Evolutionary conservation across 2,329 filamentous ascomycete species (phyloP).

Genomic region (Fusarium sp.): DNA sequence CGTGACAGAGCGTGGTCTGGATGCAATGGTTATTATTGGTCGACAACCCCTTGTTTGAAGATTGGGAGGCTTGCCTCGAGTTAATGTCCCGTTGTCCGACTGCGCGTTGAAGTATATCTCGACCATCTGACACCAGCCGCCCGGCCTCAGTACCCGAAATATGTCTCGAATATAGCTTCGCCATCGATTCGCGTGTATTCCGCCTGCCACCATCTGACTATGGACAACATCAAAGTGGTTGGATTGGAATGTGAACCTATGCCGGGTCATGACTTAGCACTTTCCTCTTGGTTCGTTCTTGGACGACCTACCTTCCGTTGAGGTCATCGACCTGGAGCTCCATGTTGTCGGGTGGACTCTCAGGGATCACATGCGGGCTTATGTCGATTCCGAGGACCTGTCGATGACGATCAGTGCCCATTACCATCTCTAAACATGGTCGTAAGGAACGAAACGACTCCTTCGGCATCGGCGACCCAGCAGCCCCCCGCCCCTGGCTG

Average conservation of each 20-base stretch:
- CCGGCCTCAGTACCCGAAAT: conserved; percentile 75
- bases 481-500: neutral
- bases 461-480: neutral
- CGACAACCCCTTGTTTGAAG: neutral
- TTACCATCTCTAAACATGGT: neutral
- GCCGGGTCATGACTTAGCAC: conserved; percentile 6
- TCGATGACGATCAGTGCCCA: neutral
- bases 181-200: conserved; percentile 81
- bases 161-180: conserved; percentile 81
- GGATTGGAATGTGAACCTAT: conserved; percentile 73
- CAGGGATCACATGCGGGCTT: conserved; percentile 75
- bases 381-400: conserved; percentile 80
- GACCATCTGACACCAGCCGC: conserved; percentile 90
- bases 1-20: conserved; percentile 72
- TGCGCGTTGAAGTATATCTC: conserved; percentile 89
- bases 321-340: conserved; percentile 80
- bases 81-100: conserved; percentile 84
- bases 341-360: conserved; percentile 73
- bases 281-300: neutral
- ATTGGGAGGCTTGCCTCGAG: conserved; percentile 60
- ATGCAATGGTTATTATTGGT: conserved; percentile 16
- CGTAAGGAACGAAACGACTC: neutral
- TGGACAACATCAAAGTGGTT: conserved; percentile 87
- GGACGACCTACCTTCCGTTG: conserved; percentile 65
- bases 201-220: conserved; percentile 77